Conservation (phyloP, 139 green algal genomes). For the Coccomyxa sp. region DNA sequence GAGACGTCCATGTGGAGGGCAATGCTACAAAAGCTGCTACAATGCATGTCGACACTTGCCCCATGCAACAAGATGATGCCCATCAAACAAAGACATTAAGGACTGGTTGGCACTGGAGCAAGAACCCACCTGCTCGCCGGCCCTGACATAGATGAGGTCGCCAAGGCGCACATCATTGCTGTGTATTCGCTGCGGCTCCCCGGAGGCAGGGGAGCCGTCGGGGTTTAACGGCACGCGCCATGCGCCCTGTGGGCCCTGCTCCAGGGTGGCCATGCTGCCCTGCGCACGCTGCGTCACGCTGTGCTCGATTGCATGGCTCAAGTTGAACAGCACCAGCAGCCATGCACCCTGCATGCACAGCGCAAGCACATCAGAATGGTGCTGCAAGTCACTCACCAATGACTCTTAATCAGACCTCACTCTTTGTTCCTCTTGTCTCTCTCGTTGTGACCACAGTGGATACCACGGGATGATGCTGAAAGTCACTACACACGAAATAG, state of each 20-base stretch:
- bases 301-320: conserved; percentile 65
- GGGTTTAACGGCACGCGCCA: conserved; percentile 42
- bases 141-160: conserved; percentile 63
- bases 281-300: conserved; percentile 48
- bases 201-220: conserved; percentile 17
- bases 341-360: conserved; percentile 63
- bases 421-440: too few relatives aligned
- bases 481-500: too few relatives aligned
- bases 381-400: neutral
- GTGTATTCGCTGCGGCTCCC: conserved; percentile 7
- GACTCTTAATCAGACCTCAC: too few relatives aligned
- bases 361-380: neutral
- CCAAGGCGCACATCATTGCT: conserved; percentile 44
- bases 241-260: conserved; percentile 49
- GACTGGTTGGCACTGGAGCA: too few relatives aligned
- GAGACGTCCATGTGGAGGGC: too few relatives aligned
- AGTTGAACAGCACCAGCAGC: conserved; percentile 79
- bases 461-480: neutral
- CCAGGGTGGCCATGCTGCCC: conserved; percentile 56
- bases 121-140: conserved; percentile 57
- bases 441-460: too few relatives aligned
- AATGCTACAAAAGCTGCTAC: too few relatives aligned
- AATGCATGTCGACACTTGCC: too few relatives aligned
- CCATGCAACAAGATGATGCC: neutral
- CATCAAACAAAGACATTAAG: neutral